Evolutionary conservation across 208 protist genomes (phyloP).

Genomic region (Leptomonas pyrrhocoris): DNA sequence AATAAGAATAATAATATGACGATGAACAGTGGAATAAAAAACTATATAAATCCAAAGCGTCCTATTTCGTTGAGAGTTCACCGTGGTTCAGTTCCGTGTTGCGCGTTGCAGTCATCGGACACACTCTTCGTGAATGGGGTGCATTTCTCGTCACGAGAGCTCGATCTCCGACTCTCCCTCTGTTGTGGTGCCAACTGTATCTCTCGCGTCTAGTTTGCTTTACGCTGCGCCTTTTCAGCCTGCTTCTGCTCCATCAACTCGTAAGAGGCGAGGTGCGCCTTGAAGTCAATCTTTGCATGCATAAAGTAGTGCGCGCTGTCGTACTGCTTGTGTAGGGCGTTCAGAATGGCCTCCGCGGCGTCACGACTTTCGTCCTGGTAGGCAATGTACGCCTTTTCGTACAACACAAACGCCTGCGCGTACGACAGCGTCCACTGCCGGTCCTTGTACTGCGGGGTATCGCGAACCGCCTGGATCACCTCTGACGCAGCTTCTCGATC

Average conservation of each 20-base stretch:
- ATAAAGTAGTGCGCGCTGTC: conserved; percentile 42
- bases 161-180: not conserved
- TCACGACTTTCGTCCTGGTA: conserved; percentile 32
- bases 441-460: conserved; percentile 44
- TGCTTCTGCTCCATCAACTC: conserved; percentile 22
- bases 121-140: no score
- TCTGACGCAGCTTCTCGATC: conserved; percentile 8
- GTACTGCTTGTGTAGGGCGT: conserved; percentile 48
- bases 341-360: conserved; percentile 22
- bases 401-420: conserved; percentile 40
- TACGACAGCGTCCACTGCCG: conserved; percentile 46
- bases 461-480: conserved; percentile 34
- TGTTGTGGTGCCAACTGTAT: no score
- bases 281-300: conserved; percentile 39
- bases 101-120: no score
- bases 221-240: conserved; percentile 5
- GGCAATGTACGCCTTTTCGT: conserved; percentile 40
- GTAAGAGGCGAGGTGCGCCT: conserved; percentile 42
- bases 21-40: conserved; percentile 13
- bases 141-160: no score
- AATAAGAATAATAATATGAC: conserved; percentile 1
- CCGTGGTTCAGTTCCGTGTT: not conserved
- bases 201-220: not conserved
- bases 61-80: not conserved
- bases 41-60: not conserved